Conservation (phyloP, 441 rosid species). For the Mallotus repandus region DNA sequence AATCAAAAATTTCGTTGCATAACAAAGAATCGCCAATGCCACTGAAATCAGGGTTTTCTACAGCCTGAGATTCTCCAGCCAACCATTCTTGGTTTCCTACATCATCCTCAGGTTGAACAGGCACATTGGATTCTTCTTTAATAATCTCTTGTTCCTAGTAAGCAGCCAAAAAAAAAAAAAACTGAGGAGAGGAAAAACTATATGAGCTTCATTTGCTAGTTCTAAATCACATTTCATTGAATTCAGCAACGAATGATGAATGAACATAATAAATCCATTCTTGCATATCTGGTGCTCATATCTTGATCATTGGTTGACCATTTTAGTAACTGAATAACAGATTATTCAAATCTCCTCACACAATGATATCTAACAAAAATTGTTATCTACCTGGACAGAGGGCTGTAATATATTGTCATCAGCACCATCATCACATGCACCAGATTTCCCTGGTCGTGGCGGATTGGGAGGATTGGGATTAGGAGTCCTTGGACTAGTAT, state of each 20-base stretch:
- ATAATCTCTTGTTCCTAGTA: constrained; percentile 37
- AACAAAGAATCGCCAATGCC: constrained; percentile 46
- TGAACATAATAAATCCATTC: neutral
- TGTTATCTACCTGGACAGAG: constrained; percentile 35
- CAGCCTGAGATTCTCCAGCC: constrained; percentile 68
- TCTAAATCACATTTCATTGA: neutral
- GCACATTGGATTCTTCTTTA: constrained; percentile 31
- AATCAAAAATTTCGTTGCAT: constrained; percentile 49
- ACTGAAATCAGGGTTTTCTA: constrained; percentile 38
- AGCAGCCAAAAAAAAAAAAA: constrained; percentile 13
- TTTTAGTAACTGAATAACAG: neutral
- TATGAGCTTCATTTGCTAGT: no score
- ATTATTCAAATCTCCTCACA: neutral
- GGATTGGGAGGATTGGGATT: constrained; percentile 57
- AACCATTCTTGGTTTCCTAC: constrained; percentile 37
- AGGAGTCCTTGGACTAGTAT: constrained; percentile 66
- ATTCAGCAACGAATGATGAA: neutral
- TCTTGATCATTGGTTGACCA: neutral
- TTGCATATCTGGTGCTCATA: neutral
- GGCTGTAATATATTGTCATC: constrained; percentile 30
- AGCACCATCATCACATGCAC: constrained; percentile 37
- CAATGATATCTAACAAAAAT: neutral
- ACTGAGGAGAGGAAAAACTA: neutral
- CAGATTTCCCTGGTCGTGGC: constrained; percentile 39
- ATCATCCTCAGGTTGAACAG: constrained; percentile 28